Evolutionary conservation across 1,284 basidiomycete species (phyloP), one percentile per base, ranked within the genome.

Genomic region (Trichosporon faecale): DNA sequence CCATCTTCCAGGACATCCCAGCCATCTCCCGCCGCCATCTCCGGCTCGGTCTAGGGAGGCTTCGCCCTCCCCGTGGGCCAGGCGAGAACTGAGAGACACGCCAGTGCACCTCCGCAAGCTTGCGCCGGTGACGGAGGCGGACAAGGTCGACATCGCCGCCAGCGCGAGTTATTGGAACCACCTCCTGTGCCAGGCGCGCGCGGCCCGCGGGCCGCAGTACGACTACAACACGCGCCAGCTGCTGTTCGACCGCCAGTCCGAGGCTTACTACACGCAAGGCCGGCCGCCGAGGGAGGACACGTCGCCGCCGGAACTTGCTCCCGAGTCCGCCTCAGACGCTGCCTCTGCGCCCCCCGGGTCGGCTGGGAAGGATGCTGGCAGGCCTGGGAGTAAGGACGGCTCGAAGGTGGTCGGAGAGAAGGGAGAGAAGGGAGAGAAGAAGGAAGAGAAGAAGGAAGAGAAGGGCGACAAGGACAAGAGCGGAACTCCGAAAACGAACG

Each of bases 181-280:
- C 49, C 75, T 84, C 18, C 67, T 84, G 12, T 76, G 81, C 11
- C 76, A 79, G 64, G 83, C 83, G 18, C 78, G 83, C 55, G 79
- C 77, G 66, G 69, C 74, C 31, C 70, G 83, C 18, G 82, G 81
- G 9, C 83, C 83, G 1, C 82, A 83, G 70, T 83, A 81, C 79
- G 83, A 84, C 71, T 82, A 78, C 70, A 79, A 80, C 65, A 82
- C 82, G 18, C 80, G 83, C 65, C 75, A 74, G 66, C 75, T 75
- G 33, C 79, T 79, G 55, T 76, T 80, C 63, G 82, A 83, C 69
- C 75, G 76, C 9, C 69, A 68, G 9, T 76, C 77, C 0, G 68
- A 66, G 9, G 72, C 76, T 3, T 81, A 82, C 75, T 84, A 82
- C 70, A 77, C 76, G 6, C 82, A 80, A 23, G 75, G 74, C 3